Base-by-base conservation (phyloP, 164 flowering plant species). In the Chimonanthus praecox region DNA sequence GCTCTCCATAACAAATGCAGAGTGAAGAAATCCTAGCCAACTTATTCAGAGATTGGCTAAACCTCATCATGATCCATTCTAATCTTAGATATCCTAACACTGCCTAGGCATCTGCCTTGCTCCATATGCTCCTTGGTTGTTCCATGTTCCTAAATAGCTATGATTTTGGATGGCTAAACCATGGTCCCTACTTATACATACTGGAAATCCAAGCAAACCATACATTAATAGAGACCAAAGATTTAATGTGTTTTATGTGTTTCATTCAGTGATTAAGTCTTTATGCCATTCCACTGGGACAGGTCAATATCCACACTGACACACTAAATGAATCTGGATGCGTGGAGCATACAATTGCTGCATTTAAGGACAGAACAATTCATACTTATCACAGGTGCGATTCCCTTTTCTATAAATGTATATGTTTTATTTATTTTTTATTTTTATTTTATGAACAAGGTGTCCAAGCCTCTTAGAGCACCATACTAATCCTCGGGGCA, bases 311-410 rank as follows among this genome's bases (percentile, higher is more conserved):
- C 74, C 99, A 96, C 69, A 96, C 99, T 4, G 99, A 94, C 80
- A 96, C 99, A 64, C 82, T 96, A 79, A 96, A 96, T 81, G 99
- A 96, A 85, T 96, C 99, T 83, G 99, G 98, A 76, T 96, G 91
- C 83, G 98, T 96, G 73, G 99, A 96, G 74, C 92, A 96, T 51
- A 87, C 98, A 49, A 91, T 96, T 78, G 92, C 84, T 64, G 92
- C 99, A 68, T 94, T 96, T 78, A 90, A 89, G 77, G 92, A 73
- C 48, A 88, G 98, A 83, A 94, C 98, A 18, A 96, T 94, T 68
- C 99, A 96, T 78, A 82, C 99, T 48, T 96, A 94, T 72, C 99
- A 96, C 90, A 94, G 99, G 98, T 96, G 82, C 75, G 50, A 16
- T 45, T 3, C 60, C 7, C 60, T 54, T 54, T 54, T 13, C 60